Evolutionary conservation across 2,329 filamentous ascomycete genomes (phyloP).

Genomic region (Thermothelomyces thermophilus): DNA sequence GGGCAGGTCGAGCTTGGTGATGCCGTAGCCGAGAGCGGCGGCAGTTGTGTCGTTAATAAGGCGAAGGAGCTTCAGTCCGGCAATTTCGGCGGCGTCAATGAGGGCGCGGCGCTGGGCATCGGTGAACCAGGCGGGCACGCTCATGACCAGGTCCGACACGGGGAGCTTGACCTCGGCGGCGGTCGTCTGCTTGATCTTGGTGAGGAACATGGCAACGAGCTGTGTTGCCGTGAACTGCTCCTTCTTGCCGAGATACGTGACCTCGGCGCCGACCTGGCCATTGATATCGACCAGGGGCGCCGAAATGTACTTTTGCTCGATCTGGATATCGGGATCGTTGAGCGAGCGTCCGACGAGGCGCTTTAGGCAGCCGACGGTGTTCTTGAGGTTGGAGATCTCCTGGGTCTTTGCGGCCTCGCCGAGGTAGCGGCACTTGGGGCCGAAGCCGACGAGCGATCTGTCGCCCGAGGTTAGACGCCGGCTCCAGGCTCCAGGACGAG

Average conservation of each 20-base stretch:
- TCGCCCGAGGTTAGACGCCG: conserved; percentile 18
- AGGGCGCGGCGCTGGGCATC: conserved; percentile 85
- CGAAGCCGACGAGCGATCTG: conserved; percentile 91
- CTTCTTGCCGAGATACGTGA: conserved; percentile 90
- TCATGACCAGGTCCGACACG: conserved; percentile 89
- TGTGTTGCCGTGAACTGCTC: conserved; percentile 92
- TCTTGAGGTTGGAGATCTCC: conserved; percentile 99
- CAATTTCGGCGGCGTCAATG: conserved; percentile 87
- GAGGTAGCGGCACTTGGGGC: conserved; percentile 86
- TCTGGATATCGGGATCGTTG: conserved; percentile 84
- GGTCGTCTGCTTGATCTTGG: conserved; percentile 87
- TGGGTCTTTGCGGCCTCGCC: conserved; percentile 96
- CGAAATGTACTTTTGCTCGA: conserved; percentile 88
- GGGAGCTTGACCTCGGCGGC: conserved; percentile 82
- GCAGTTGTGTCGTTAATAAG: conserved; percentile 98
- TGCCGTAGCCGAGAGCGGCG: conserved; percentile 91
- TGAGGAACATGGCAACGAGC: conserved; percentile 89
- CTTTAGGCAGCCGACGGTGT: conserved; percentile 90
- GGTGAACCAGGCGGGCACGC: conserved; percentile 94
- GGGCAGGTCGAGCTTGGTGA: conserved; percentile 94
- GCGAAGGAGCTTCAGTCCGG: conserved; percentile 84
- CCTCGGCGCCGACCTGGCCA: conserved; percentile 91
- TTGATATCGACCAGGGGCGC: conserved; percentile 81
- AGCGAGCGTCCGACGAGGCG: conserved; percentile 82
- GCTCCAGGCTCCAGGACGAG: conserved; percentile 1